Conservation (phyloP, 2,329 filamentous ascomycete genomes). For the Neopestalotiopsis rosae region DNA sequence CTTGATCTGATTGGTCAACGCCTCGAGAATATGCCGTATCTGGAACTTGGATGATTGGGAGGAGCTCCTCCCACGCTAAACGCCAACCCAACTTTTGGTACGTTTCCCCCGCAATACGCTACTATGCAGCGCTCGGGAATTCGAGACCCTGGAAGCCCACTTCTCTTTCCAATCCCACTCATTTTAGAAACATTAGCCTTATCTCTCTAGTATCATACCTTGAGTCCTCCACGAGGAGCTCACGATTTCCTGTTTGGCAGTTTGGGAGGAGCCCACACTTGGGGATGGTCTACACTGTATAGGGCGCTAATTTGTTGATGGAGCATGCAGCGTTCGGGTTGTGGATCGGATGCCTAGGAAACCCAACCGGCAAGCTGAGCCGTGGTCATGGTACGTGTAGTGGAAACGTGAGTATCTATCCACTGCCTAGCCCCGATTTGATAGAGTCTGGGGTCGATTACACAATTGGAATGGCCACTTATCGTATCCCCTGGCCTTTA, state of each 20-base stretch:
- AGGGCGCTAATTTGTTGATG: background rate
- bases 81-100: background rate
- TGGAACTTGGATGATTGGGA: background rate
- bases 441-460: background rate
- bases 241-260: background rate
- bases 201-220: background rate
- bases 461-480: background rate
- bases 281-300: background rate
- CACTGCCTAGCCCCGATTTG: background rate
- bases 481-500: background rate
- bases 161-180: background rate
- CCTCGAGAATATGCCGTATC: background rate
- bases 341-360: background rate
- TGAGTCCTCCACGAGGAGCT: background rate
- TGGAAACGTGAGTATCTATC: background rate
- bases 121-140: background rate
- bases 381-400: background rate
- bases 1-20: background rate
- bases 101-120: slow-evolving; percentile 10
- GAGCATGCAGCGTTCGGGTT: background rate
- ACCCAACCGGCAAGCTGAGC: background rate
- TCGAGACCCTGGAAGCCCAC: background rate
- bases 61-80: slow-evolving; percentile 10
- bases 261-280: background rate
- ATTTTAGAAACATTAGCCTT: background rate